A percentile compares a stretch with the other conserved stretches of the same genome.
Conservation (phyloP, 148 eudicot genomes). For the Chenopodium berlandieri region DNA sequence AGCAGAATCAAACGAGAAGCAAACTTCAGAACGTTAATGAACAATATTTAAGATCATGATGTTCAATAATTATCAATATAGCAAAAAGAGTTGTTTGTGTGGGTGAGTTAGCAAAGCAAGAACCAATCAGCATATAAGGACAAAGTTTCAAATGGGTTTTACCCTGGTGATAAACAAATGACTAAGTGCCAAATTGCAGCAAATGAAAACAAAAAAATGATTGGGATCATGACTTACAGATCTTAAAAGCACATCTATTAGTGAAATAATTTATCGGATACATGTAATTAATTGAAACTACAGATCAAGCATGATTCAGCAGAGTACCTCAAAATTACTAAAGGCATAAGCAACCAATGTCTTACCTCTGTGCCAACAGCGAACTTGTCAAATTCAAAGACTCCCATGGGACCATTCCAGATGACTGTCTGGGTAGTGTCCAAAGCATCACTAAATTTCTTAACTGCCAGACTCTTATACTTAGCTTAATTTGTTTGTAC, state of each 20-base stretch:
- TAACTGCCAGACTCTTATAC: conserved; percentile 18
- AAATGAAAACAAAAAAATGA: background rate
- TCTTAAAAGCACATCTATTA: background rate
- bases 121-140: background rate
- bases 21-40: background rate
- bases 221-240: background rate
- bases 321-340: background rate
- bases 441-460: conserved; percentile 70
- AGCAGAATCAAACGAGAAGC: background rate
- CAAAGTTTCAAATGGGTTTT: background rate
- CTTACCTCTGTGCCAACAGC: conserved; percentile 77
- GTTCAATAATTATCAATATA: too few relatives aligned
- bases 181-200: background rate
- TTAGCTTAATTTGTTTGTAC: too few relatives aligned
- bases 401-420: conserved; percentile 99
- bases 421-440: conserved; percentile 85
- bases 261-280: too few relatives aligned
- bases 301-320: background rate
- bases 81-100: background rate
- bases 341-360: background rate
- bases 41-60: background rate
- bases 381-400: conserved; percentile 79
- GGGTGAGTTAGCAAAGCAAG: background rate
- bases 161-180: background rate
- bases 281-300: too few relatives aligned